Evolutionary conservation across 129 eudicot genomes (phyloP).

Genomic region (Flaveria linearis): DNA sequence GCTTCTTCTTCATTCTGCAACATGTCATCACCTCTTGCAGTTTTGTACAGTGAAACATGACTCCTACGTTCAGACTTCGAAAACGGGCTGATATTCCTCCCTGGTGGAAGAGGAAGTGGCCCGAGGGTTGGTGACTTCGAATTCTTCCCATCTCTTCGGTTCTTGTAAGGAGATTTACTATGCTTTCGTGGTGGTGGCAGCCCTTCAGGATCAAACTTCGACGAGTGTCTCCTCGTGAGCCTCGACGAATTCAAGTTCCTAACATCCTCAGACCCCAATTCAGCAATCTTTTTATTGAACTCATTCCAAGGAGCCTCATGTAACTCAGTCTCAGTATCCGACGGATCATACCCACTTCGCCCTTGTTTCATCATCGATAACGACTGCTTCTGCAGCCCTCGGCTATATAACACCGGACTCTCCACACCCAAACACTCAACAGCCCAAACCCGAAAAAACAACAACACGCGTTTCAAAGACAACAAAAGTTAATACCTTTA

Average conservation of each 20-base stretch:
- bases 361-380: conserved; percentile 38
- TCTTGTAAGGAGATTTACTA: conserved; percentile 57
- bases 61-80: conserved; percentile 58
- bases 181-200: conserved; percentile 52
- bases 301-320: conserved; percentile 45
- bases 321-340: conserved; percentile 67
- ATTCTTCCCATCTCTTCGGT: conserved; percentile 42
- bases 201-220: conserved; percentile 48
- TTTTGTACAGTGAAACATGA: conserved; percentile 31
- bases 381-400: conserved; percentile 37
- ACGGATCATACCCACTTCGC: conserved; percentile 73
- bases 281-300: conserved; percentile 27
- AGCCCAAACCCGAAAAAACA: background rate
- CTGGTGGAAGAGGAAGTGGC: conserved; percentile 42
- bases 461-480: too few species aligned
- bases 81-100: conserved; percentile 55
- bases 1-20: conserved; percentile 25
- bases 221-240: conserved; percentile 34
- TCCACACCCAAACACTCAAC: conserved; percentile 42
- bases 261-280: conserved; percentile 27
- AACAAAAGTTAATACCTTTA: too few species aligned
- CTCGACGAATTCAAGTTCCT: conserved; percentile 33
- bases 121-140: conserved; percentile 35
- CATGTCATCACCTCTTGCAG: background rate
- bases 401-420: conserved; percentile 36